phyloP scores from a whole-genome alignment of 257 asterid genomes.

The Dorcoceras hygrometricum region DNA sequence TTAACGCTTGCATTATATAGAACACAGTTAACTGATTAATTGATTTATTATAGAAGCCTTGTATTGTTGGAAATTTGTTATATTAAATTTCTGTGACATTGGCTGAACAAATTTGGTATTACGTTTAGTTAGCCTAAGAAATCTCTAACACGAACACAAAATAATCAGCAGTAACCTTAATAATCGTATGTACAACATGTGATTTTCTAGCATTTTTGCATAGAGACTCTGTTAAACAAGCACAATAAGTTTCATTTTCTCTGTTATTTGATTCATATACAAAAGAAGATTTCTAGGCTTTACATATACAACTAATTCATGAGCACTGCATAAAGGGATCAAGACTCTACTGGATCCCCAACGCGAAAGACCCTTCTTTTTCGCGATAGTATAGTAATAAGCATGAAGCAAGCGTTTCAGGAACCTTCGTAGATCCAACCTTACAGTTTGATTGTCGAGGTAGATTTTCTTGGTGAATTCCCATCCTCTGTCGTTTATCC shows the following conservation, averaged over 20 bases:
- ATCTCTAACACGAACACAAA: too few species aligned
- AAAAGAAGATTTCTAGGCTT: conserved; percentile 5
- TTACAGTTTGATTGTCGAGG: conserved; percentile 52
- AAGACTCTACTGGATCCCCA: conserved; percentile 19
- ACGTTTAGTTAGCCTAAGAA: too few species aligned
- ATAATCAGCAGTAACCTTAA: neutral
- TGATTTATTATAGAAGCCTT: too few species aligned
- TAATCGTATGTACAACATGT: neutral
- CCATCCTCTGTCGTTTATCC: conserved; percentile 38
- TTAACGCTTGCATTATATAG: too few species aligned
- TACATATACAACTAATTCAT: conserved; percentile 1
- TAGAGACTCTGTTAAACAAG: neutral
- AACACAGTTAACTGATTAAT: too few species aligned
- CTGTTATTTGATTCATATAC: conserved; percentile 14
- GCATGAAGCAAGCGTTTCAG: conserved; percentile 60
- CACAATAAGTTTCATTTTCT: neutral
- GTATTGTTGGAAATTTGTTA: too few species aligned
- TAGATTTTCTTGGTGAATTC: conserved; percentile 43
- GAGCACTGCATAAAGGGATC: conserved; percentile 2
- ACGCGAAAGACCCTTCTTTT: conserved; percentile 20
- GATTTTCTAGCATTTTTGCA: too few species aligned
- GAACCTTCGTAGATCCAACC: conserved; percentile 59
- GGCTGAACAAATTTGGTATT: too few species aligned
- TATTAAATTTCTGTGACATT: too few species aligned
- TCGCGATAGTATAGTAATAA: conserved; percentile 41